Evolutionary conservation across 352 stramenopile species (phyloP), one percentile per base, ranked within the genome.

Genomic region (Phytophthora palmivora): DNA sequence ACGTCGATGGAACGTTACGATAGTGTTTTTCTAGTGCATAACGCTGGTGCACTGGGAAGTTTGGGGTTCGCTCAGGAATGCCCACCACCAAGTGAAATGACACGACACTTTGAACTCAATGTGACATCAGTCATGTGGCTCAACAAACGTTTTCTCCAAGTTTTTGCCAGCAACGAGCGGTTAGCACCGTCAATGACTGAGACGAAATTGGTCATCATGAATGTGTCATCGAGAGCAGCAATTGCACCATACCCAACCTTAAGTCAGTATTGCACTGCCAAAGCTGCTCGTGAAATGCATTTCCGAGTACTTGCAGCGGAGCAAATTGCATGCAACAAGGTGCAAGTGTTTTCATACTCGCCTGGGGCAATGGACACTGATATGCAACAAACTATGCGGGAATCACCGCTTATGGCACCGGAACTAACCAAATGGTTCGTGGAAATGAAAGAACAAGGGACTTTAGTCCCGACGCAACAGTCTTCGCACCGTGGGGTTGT

Each of bases 241-340:
- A 79, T 96, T 39, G 58, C 90, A 48, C 73, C 87, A 19, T 92
- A 91, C 54, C 58, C 66, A 52, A 90, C 82, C 6, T 80, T 90
- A 50, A 72, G 75, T 12, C 57, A 83, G 16, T 97, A 97, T 61
- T 94, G 84, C 62, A 82, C 77, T 18, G 70, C 80, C 42, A 96
- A 97, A 63, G 82, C 86, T 41, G 89, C 84, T 30, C 72, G 87
- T 22, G 84, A 95, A 54, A 96, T 97, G 89, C 91, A 92, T 52
- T 76, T 83, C 47, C 57, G 70, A 45, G 79, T 92, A 24, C 48
- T 95, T 18, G 83, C 79, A 14, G 44, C 58, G 32, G 87, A 93
- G 58, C 78, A 91, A 58, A 60, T 26, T 19, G 16, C 42, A 1
- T 43, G 10, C 15, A 63, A 58, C 24, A 72, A 60, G 26, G 58